Base-by-base conservation (phyloP, 768 basidiomycete genomes). In the Agaricus sinodeliciosus region DNA sequence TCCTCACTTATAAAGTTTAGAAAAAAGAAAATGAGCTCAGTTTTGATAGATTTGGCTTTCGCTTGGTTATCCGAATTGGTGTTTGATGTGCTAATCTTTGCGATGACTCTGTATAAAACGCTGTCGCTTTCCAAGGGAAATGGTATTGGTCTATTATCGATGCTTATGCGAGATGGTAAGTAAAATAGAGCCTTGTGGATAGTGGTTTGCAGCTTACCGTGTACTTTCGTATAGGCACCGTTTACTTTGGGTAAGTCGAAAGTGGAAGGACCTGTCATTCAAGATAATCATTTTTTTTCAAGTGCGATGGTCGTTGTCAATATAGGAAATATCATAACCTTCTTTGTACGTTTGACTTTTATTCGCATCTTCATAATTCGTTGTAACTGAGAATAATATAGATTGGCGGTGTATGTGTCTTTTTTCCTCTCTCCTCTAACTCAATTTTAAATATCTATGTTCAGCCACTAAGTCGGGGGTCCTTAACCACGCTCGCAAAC, bases 131-230 rank as follows among this genome's bases (percentile, higher is more conserved):
- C 63, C 0, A 58, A 62, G 11, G 51, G 51, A 12, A 54, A 57
- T 25, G 62, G 59, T 11, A 51, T 62, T 16, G 61, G 54, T 9
- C 50, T 77, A 51, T n/a, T 73, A 16, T 53, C 54, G 25, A 54
- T 72, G 22, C 55, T 76, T 16, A 47, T 74, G 16, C 67, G 74
- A 39, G 74, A 75, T 62, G 75, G 74, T 73, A 39, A 8, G 43
- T 45, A 6, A 5, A 11, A 8, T 31, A 0, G 11, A 3, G 11
- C 25, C 13, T 44, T 31, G 6, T 37, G 11, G 40, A 55, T 42
- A 5, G 1, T 3, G 3, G 22, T 22, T 22, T 22, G 22, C 22
- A 22, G 19, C 11, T 18, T 25, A 18, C 15, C 46, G 16, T 9
- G 12, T 22, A 11, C 11, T 19, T 49, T 47, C 39, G 41, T 47